A percentile compares a stretch with the other conserved stretches of the same genome.
These are phyloP conservation scores for Didymella lethalis DNA, from an alignment of 2,329 filamentous ascomycete genomes.

Conservation along the genomic window DNA sequence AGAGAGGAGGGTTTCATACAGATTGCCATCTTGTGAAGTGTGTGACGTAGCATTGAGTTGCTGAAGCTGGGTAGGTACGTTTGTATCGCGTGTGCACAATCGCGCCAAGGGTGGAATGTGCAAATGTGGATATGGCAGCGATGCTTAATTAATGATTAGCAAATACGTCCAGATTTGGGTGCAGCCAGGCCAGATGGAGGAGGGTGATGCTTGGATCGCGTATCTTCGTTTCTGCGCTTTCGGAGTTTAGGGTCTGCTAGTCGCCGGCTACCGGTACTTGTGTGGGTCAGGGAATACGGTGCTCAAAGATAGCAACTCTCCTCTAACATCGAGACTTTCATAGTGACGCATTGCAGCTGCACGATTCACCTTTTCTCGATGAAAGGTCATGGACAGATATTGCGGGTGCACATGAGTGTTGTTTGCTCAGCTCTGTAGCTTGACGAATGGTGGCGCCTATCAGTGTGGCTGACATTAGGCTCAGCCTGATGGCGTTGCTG, in stretches of 20 bases:
- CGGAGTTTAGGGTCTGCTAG: conserved; percentile 4
- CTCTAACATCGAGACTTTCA: too few relatives aligned
- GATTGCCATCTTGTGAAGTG: conserved; percentile 3
- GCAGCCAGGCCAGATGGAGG: conserved; percentile 2
- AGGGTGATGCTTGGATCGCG: conserved; percentile 1
- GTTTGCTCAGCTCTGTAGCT: too few relatives aligned
- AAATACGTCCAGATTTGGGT: conserved; percentile 6
- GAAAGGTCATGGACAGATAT: too few relatives aligned
- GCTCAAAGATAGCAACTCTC: not conserved
- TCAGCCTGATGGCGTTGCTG: too few relatives aligned
- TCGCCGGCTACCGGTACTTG: not conserved
- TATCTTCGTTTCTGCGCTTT: conserved; percentile 5
- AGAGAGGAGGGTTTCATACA: not conserved
- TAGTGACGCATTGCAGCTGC: too few relatives aligned
- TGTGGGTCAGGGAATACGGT: conserved; percentile 5
- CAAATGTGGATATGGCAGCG: conserved; percentile 11
- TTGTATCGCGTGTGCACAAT: conserved; percentile 6
- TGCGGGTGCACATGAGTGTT: too few relatives aligned
- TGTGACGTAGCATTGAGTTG: conserved; percentile 3
- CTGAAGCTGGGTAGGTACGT: not conserved
- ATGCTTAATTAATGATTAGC: conserved; percentile 7
- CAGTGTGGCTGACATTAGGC: too few relatives aligned
- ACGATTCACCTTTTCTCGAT: too few relatives aligned
- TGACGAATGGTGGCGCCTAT: too few relatives aligned
- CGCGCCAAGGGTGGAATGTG: not conserved